Evolutionary conservation across 441 rosid genomes (phyloP), one percentile per base, ranked within the genome.

Genomic region (Biscutella auriculata): DNA sequence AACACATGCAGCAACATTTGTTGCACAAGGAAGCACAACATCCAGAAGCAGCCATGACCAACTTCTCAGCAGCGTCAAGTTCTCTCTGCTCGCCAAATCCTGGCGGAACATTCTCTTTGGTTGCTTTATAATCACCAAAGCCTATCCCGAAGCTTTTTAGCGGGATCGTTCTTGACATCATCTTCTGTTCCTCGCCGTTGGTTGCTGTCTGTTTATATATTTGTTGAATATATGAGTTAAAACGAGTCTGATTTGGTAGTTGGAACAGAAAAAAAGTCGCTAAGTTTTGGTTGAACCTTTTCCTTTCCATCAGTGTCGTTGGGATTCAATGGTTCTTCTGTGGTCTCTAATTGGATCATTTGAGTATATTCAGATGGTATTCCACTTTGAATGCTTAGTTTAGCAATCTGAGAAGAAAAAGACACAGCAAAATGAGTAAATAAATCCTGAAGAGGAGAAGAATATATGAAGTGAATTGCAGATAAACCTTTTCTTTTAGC

Each of bases 1-100:
- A 84, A 76, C 90, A 81, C 80, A 94, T 73, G 73, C 99, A 90
- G 54, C 97, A 89, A 73, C 95, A 89, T 17, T 53, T 67, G 10
- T 51, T 37, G 33, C 74, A 81, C 47, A 85, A 9, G 9, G 34
- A 67, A 48, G 71, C 73, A 9, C 94, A 94, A 57, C 96, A 94
- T 75, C 79, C 76, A 11, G 89, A 83, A 0, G 97, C 84, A 42
- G 89, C 96, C 72, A 81, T 85, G 4, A 76, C 75, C n/a, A 85
- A 64, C 27, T 82, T 70, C 70, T 85, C 95, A 0, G 89, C 88
- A 17, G 78, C 93, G 65, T 85, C 96, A 1, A 87, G 85, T 57
- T 68, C 41, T 73, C 68, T 83, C 47, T 57, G 54, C 67, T 72
- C 84, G 41, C 77, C 77, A 17, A 37, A 66, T 30, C 85, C 93